Conservation (phyloP, 192 early-diverging fungal genomes). For the Coemansia erecta region DNA sequence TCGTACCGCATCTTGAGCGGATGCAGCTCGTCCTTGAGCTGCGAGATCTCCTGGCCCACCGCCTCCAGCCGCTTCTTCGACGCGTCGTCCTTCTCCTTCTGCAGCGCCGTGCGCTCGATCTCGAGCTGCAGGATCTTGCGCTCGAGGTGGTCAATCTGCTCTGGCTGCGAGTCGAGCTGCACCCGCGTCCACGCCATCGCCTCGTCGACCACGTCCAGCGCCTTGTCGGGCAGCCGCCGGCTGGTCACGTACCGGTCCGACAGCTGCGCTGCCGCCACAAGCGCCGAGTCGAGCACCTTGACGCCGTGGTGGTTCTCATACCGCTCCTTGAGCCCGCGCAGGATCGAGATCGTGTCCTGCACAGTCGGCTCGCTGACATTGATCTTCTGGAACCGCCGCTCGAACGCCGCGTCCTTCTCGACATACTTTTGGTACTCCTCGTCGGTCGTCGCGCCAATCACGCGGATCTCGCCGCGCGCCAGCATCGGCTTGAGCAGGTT, state of each 20-base stretch:
- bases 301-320: conserved; percentile 82
- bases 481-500: conserved; percentile 98
- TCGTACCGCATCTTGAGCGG: conserved; percentile 87
- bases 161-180: conserved; percentile 95
- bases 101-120: conserved; percentile 90
- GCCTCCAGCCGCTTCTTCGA: conserved; percentile 75
- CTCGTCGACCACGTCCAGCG: conserved; percentile 89
- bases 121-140: conserved; percentile 90
- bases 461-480: conserved; percentile 91
- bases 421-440: conserved; percentile 94
- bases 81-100: conserved; percentile 86
- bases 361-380: conserved; percentile 72
- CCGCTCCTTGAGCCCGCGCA: conserved; percentile 75
- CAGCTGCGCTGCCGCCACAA: conserved; percentile 71
- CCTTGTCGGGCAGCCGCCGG: conserved; percentile 77
- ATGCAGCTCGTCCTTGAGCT: conserved; percentile 80
- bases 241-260: conserved; percentile 76
- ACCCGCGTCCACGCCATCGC: conserved; percentile 94
- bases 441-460: conserved; percentile 96
- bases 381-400: conserved; percentile 77
- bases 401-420: conserved; percentile 83
- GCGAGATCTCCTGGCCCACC: conserved; percentile 80
- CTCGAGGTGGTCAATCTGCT: conserved; percentile 94
- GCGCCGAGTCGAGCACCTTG: conserved; percentile 64
- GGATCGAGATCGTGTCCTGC: conserved; percentile 72